phyloP scores from a whole-genome alignment of 176 grass and related monocot species.

The Phragmites australis region DNA sequence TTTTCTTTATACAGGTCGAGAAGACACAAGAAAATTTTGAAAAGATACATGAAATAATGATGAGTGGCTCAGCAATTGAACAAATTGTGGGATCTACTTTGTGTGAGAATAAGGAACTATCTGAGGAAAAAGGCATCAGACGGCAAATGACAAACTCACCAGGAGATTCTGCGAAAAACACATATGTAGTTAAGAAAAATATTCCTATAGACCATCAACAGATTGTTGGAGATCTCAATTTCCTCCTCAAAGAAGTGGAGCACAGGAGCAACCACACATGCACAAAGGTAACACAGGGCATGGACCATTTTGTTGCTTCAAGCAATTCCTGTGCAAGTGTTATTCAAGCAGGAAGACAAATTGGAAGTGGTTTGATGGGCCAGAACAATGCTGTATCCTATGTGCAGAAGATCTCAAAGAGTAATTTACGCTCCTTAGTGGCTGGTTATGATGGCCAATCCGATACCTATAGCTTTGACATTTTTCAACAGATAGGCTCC shows the following conservation, averaged over 20 bases:
- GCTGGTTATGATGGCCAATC: conserved; percentile 69
- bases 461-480: conserved; percentile 71
- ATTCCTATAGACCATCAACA: conserved; percentile 49
- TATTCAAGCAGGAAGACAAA: conserved; percentile 32
- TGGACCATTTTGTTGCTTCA: conserved; percentile 25
- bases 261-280: conserved; percentile 39
- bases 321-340: conserved; percentile 35
- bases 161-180: conserved; percentile 32
- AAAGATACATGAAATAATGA: conserved; percentile 81
- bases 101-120: conserved; percentile 26
- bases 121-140: conserved; percentile 33
- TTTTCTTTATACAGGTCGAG: conserved; percentile 61
- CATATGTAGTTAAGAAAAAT: conserved; percentile 45
- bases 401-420: conserved; percentile 72
- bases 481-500: conserved; percentile 52
- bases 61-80: conserved; percentile 42
- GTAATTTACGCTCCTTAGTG: conserved; percentile 67
- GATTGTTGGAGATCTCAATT: conserved; percentile 79
- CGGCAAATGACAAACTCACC: conserved; percentile 39
- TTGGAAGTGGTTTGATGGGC: conserved; percentile 36
- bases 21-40: conserved; percentile 71
- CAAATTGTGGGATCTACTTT: conserved; percentile 23
- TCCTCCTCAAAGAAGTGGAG: conserved; percentile 80
- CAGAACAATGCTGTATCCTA: conserved; percentile 42
- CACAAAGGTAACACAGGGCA: conserved; percentile 33